Conservation (phyloP, 805 yeast genomes). For the Hanseniaspora nectarophila region DNA sequence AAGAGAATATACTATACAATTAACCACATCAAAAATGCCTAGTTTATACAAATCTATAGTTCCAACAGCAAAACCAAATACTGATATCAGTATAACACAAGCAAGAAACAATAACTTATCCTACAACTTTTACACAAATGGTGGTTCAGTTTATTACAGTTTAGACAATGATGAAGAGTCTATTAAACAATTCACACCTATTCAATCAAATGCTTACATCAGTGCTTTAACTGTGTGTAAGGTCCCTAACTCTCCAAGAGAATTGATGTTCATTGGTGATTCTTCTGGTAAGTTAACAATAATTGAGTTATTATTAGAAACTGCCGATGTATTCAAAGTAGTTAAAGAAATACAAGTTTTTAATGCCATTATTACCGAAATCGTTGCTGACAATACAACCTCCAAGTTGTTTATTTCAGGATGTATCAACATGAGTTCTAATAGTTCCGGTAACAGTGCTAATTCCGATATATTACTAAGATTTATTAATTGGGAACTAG, state of each 20-base stretch:
- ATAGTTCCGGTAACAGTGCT: neutral
- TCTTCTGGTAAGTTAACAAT: slow-evolving; percentile 9
- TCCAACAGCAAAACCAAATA: slow-evolving; percentile 11
- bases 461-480: slow-evolving; percentile 3
- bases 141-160: slow-evolving; percentile 2
- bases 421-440: slow-evolving; percentile 2
- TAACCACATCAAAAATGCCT: neutral
- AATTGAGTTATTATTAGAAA: slow-evolving; percentile 3
- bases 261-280: slow-evolving; percentile 11
- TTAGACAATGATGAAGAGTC: neutral
- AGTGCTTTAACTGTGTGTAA: neutral
- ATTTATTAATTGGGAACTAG: slow-evolving; percentile 55
- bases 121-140: slow-evolving; percentile 8
- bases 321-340: slow-evolving; percentile 1
- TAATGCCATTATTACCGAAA: slow-evolving; percentile 9
- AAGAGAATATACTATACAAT: neutral
- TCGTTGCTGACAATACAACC: slow-evolving; percentile 11
- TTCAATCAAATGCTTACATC: slow-evolving; percentile 9
- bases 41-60: neutral
- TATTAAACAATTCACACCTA: neutral
- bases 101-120: slow-evolving; percentile 10
- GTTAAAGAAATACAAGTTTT: slow-evolving; percentile 11
- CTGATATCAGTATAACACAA: slow-evolving; percentile 2
- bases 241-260: slow-evolving; percentile 6
- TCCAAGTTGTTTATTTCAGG: slow-evolving; percentile 4